Base-by-base conservation (phyloP, 805 yeast species). In the Schwanniomyces polymorphus region DNA sequence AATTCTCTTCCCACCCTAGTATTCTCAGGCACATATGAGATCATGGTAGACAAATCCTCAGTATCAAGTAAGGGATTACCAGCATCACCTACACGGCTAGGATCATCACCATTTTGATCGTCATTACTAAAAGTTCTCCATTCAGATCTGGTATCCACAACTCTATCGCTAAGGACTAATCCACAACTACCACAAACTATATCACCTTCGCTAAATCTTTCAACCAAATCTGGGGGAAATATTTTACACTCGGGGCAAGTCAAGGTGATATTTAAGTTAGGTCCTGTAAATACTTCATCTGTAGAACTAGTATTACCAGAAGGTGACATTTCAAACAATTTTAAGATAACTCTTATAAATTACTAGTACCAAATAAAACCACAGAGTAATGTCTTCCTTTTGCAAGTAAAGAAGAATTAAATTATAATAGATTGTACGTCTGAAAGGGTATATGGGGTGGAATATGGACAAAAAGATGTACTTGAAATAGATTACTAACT, bases 101-200 rank as follows among this genome's bases (percentile, higher is more conserved):
- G 99, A 65, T 92, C 99, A 67, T 91, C 97, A 58, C 96, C 96
- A 57, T 92, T 94, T 66, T 92, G 98, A 67, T 92, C 99, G 65
- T 92, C 99, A 63, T 94, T 94, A 49, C 95, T 86, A 66, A 92
- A 92, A 2, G 99, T 94, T 75, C 99, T 88, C 99, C 99, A 92
- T 75, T 92, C 99, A 1, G 97, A 89, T 56, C 98, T 78, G 4
- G 96, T 91, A 61, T 92, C 99, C 27, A 92, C 97, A 43, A 92
- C 85, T 53, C 91, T 79, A 63, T 91, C 96, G 56, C 96, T 88
- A 21, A 94, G 78, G 1, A 92, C 98, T 48, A 94, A 75, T 2
- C 99, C 99, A 74, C 99, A 94, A 52, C 91, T 78, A 1, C 97
- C 98, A 73, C 99, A 92, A n/a, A 92, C 97, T 58, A 94, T 91